A percentile compares a stretch with the other conserved stretches of the same genome.
These are phyloP conservation scores for Globisporangium okanoganense DNA, from an alignment of 352 stramenopile genomes.

Conservation along the genomic window DNA sequence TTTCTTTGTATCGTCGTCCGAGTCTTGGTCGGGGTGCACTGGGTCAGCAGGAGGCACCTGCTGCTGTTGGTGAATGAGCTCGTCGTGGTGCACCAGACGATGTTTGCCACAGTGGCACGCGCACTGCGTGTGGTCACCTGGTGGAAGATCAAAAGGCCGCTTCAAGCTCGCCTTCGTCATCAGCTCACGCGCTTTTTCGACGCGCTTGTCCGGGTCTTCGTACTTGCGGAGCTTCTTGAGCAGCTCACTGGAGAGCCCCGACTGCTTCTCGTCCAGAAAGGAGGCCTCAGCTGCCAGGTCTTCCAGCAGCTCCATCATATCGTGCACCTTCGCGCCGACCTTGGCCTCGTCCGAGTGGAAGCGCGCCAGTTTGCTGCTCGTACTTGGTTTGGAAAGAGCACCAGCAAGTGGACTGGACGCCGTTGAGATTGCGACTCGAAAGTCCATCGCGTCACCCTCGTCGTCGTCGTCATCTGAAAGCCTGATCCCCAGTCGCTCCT, in stretches of 20 bases:
- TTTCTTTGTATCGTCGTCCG: constrained; percentile 9
- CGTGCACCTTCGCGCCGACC: constrained; percentile 43
- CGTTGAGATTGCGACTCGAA: neutral
- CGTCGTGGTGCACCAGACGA: constrained; percentile 24
- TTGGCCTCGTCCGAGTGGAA: constrained; percentile 62
- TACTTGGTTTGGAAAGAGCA: neutral
- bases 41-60: neutral
- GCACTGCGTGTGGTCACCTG: constrained; percentile 14
- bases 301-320: constrained; percentile 51
- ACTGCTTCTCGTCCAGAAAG: constrained; percentile 26
- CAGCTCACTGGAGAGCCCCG: constrained; percentile 20
- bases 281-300: constrained; percentile 50
- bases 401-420: neutral
- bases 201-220: constrained; percentile 38
- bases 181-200: constrained; percentile 41
- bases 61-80: constrained; percentile 2
- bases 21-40: neutral
- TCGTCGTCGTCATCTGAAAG: neutral
- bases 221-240: constrained; percentile 28
- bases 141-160: neutral
- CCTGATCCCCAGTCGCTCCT: constrained; percentile 27
- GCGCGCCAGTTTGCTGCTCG: neutral
- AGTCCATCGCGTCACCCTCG: neutral
- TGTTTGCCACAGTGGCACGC: constrained; percentile 49
- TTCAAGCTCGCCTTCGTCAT: constrained; percentile 20